Percentiles rank a stretch among this genome's conserved stretches.
phyloP scores from a whole-genome alignment of 768 basidiomycete genomes.

The Rhodosporidiobolus sp. region DNA sequence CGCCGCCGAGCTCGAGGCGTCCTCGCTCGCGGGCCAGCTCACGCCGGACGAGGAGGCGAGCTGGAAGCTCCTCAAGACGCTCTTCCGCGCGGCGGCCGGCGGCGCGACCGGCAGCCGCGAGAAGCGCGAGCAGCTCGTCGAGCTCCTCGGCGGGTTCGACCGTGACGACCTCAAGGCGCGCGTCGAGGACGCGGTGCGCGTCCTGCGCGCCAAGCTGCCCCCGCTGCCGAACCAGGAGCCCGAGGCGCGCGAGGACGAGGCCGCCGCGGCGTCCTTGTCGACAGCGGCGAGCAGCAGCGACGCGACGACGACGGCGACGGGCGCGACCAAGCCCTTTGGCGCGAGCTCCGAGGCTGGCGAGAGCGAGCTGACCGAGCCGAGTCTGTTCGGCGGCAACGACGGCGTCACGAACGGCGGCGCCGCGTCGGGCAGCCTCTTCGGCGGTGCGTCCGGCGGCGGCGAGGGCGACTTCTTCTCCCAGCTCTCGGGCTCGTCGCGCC shows the following conservation, averaged over 20 bases:
- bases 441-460: conserved; percentile 50
- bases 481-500: conserved; percentile 54
- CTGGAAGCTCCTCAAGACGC: conserved; percentile 57
- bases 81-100: conserved; percentile 78
- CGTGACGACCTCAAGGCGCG: conserved; percentile 75
- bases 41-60: conserved; percentile 25
- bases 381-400: conserved; percentile 77
- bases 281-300: conserved; percentile 54
- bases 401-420: not conserved
- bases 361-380: conserved; percentile 68
- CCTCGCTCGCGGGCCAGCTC: conserved; percentile 24
- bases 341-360: conserved; percentile 32
- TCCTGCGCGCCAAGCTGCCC: conserved; percentile 56
- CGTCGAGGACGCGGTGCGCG: conserved; percentile 77
- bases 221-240: conserved; percentile 52
- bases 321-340: conserved; percentile 57
- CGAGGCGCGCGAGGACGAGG: conserved; percentile 46
- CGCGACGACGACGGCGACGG: conserved; percentile 61
- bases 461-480: conserved; percentile 74
- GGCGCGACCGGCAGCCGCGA: not conserved
- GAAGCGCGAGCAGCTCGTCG: conserved; percentile 75
- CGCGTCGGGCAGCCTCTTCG: conserved; percentile 48
- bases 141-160: conserved; percentile 77
- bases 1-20: conserved; percentile 46
- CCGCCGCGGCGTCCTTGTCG: conserved; percentile 52